Evolutionary conservation across 2,329 filamentous ascomycete species (phyloP), one percentile per base, ranked within the genome.

Genomic region (Aspergillus sp.): DNA sequence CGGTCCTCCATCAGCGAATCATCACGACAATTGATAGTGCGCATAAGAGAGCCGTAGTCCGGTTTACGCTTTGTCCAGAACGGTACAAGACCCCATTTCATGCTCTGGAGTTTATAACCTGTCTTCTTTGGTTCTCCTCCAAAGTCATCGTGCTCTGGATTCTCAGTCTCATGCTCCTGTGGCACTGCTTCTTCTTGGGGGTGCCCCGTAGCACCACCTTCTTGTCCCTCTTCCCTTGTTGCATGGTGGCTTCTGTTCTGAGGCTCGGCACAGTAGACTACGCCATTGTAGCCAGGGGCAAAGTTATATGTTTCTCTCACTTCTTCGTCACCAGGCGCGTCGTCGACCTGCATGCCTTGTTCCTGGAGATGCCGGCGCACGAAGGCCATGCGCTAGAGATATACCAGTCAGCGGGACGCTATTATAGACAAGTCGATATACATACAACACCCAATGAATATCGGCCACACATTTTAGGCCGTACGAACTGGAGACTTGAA

Each of bases 81-180:
- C 0, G 93, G 91, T 9, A 97, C 76, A 5, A 98, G 76, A 0
- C 91, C 93, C 93, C 93, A 98, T 76, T 88, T 91, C 86, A 97
- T 97, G 2, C 82, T 77, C 64, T 96, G 89, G 6, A 98, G 73
- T 65, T 86, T 91, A 71, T 94, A 95, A 55, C 71, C 81, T 7
- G 75, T 74, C 48, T 70, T 63, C 19, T 19, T 19, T 19, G 19
- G 29, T 57, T 57, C 46, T 55, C 47, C 8, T 19, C 3, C n/a
- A 6, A 36, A 19, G 26, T 26, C 8, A 10, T 2, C 3, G 10
- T 51, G 30, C 35, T 47, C 28, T 36, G 29, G 12, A 7, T 48
- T 44, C 7, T 53, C 53, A 43, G 50, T 47, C 42, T 44, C 46
- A 39, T 56, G 42, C 7, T 44, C 51, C 38, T 43, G 41, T 44